Evolutionary conservation across 305 asterid species (phyloP), one percentile per base, ranked within the genome.

Genomic region (Nicotiana rustica): DNA sequence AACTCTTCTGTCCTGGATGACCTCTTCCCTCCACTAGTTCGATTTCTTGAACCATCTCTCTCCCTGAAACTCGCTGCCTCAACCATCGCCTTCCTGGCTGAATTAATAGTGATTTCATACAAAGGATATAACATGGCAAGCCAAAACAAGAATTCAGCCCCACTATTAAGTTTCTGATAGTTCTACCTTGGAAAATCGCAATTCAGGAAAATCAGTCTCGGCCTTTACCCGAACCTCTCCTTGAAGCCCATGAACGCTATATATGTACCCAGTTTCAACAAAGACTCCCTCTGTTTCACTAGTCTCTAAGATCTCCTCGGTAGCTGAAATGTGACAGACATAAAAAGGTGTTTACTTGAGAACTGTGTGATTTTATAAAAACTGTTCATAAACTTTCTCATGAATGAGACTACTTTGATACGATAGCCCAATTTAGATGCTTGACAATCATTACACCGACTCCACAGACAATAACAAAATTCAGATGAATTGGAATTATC

Each of bases 41-140:
- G 77, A 95, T 86, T 88, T 95, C 99, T 88, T 88, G 91, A 85
- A 96, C 67, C 62, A 86, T 87, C 84, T 94, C 95, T 62, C 83
- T 91, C 82, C 99, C 99, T 59, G 89, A 88, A 66, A 87, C 83
- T 87, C 89, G 91, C 85, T 92, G 98, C 87, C 90, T 93, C 90
- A 96, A 89, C 98, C 99, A 96, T 87, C 99, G 91, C 77, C 80
- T 91, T 86, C 99, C 99, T 86, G 97, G 97, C 99, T 96, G 84
- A 82, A 89, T 83, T 82, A 73, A 70, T 59, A 38, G 31, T 55
- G 17, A 65, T 62, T 41, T 25, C 14, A 79, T 77, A 38, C 62
- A 81, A 36, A 9, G 35, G 35, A 67, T 29, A 79, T 80, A 47
- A 1, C 19, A 33, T 73, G 4, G 80, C 3, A 76, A 0, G 52